These are phyloP conservation scores for Pinus albicaulis DNA, from an alignment of 75 land plant genomes.

Conservation along the genomic window DNA sequence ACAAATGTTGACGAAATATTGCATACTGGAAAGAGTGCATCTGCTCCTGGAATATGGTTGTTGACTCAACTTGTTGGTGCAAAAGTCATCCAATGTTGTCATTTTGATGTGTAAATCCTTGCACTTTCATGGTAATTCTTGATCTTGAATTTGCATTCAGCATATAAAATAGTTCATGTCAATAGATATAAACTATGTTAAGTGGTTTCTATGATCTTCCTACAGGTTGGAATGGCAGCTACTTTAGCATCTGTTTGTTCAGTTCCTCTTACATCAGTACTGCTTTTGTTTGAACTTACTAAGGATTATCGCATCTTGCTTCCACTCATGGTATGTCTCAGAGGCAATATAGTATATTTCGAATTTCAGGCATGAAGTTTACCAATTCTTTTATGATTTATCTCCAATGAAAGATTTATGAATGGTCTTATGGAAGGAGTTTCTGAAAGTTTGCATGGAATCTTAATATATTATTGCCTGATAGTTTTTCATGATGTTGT, in stretches of 20 bases:
- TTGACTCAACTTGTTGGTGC: conserved; percentile 82
- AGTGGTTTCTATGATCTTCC: not conserved
- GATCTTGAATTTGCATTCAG: not conserved
- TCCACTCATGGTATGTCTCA: conserved; percentile 83
- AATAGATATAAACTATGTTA: not conserved
- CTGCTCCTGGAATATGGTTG: conserved; percentile 95
- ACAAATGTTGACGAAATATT: conserved; percentile 98
- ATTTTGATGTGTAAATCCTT: no score
- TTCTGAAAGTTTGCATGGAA: not conserved
- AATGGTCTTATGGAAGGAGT: not conserved
- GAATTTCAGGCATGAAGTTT: not conserved
- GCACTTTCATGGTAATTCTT: not conserved
- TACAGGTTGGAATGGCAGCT: conserved; percentile 99
- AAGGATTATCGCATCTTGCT: conserved; percentile 96
- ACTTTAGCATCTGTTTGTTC: conserved; percentile 96
- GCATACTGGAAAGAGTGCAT: conserved; percentile 91
- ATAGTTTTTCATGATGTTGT: no score
- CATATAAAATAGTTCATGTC: not conserved
- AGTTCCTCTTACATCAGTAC: conserved; percentile 95
- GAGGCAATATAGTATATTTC: not conserved
- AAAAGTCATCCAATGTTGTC: conserved; percentile 45
- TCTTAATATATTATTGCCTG: not conserved
- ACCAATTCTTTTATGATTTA: not conserved
- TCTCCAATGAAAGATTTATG: not conserved
- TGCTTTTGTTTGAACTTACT: conserved; percentile 97